A percentile compares a stretch with the other conserved stretches of the same genome.
These are phyloP conservation scores for Withania somnifera DNA, from an alignment of 305 asterid genomes.

Conservation along the genomic window DNA sequence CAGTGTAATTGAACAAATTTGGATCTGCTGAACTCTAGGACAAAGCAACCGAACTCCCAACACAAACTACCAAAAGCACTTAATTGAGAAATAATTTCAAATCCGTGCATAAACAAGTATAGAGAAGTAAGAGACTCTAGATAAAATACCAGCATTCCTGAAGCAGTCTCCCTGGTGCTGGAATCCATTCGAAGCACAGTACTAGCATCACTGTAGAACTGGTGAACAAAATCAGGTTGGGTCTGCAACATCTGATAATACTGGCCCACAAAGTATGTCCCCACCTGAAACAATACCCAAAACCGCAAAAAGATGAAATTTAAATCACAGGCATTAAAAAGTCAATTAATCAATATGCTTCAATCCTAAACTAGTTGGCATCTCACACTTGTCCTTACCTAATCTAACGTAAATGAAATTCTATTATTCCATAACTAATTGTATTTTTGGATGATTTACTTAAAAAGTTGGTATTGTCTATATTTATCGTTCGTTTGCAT, in stretches of 20 bases:
- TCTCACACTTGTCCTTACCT: not conserved
- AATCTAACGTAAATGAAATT: not conserved
- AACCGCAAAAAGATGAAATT: conserved; percentile 3
- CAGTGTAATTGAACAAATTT: not conserved
- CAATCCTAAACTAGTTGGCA: not conserved
- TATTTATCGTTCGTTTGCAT: not conserved
- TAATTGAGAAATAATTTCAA: not conserved
- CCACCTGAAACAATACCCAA: conserved; percentile 47
- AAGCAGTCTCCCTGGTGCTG: conserved; percentile 62
- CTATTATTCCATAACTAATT: not conserved
- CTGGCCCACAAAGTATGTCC: conserved; percentile 92
- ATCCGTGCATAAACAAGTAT: not conserved
- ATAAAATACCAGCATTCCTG: conserved; percentile 62
- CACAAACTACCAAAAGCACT: not conserved
- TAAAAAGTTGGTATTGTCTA: not conserved
- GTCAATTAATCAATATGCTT: not conserved
- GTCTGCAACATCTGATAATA: conserved; percentile 87
- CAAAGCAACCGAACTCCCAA: not conserved
- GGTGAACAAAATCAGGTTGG: conserved; percentile 78
- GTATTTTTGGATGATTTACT: not conserved
- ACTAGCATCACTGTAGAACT: conserved; percentile 83
- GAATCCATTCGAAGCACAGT: conserved; percentile 90
- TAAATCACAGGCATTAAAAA: not conserved
- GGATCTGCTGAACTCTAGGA: not conserved
- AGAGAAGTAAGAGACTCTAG: not conserved